These are phyloP conservation scores for Infundibulicybe gibba DNA, from an alignment of 768 basidiomycete genomes.

Conservation along the genomic window DNA sequence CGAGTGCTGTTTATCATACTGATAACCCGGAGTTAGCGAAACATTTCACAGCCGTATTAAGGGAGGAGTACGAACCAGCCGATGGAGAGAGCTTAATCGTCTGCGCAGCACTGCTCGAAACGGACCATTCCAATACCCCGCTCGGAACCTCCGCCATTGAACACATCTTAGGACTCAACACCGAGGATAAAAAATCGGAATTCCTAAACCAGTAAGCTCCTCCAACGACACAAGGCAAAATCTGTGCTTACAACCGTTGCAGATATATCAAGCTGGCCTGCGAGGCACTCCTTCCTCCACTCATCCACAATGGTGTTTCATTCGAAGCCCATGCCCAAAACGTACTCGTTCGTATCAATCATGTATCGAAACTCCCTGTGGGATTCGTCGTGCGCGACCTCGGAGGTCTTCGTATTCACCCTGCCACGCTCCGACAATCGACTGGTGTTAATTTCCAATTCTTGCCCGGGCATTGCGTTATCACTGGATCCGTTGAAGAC, in stretches of 20 bases:
- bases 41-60: constrained; percentile 48
- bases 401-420: constrained; percentile 54
- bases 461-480: constrained; percentile 50
- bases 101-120: constrained; percentile 50
- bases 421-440: constrained; percentile 40
- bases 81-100: constrained; percentile 43
- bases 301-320: constrained; percentile 52
- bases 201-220: constrained; percentile 44
- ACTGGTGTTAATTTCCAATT: constrained; percentile 49
- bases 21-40: constrained; percentile 44
- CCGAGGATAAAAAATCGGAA: constrained; percentile 36
- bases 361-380: constrained; percentile 32
- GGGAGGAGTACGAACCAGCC: constrained; percentile 35
- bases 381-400: constrained; percentile 58
- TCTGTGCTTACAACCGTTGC: neutral
- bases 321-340: constrained; percentile 65
- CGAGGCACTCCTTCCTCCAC: constrained; percentile 46
- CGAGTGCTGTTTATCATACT: constrained; percentile 41
- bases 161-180: constrained; percentile 41
- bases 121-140: constrained; percentile 38
- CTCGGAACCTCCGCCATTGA: constrained; percentile 43
- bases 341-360: constrained; percentile 44
- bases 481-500: constrained; percentile 42
- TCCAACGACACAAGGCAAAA: neutral
- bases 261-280: constrained; percentile 52